Percentiles rank a stretch among this genome's conserved stretches.
These are phyloP conservation scores for Betula pendula DNA, from an alignment of 306 rosid species.

Conservation along the genomic window DNA sequence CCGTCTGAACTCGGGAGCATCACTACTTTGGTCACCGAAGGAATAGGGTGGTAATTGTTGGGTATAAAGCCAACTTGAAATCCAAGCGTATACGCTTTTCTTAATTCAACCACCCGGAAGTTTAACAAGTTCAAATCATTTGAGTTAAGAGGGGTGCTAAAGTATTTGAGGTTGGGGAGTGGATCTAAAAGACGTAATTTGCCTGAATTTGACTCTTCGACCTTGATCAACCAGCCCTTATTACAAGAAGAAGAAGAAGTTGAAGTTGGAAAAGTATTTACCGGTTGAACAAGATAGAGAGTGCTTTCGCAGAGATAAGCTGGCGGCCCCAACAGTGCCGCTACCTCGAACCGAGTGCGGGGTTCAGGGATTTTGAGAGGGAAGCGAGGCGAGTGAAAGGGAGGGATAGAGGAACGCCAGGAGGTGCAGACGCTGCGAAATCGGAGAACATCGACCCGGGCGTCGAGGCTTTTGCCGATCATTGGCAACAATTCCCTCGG, in stretches of 20 bases:
- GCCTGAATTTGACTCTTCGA: constrained; percentile 27
- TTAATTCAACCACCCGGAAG: constrained; percentile 32
- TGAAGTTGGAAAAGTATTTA: constrained; percentile 1
- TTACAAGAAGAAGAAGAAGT: constrained; percentile 6
- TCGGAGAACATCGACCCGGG: constrained; percentile 44
- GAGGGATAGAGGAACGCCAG: constrained; percentile 47
- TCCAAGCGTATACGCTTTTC: constrained; percentile 37
- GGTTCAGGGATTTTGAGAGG: constrained; percentile 39
- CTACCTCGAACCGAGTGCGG: not conserved
- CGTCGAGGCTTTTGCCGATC: constrained; percentile 42
- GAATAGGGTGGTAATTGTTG: not conserved
- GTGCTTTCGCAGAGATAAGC: constrained; percentile 26
- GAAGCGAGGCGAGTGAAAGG: constrained; percentile 26
- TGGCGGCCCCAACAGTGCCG: too few relatives aligned
- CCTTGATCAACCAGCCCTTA: constrained; percentile 45
- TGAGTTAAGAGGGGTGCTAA: constrained; percentile 10
- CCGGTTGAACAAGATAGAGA: constrained; percentile 37
- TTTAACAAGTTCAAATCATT: constrained; percentile 32
- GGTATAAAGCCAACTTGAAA: not conserved
- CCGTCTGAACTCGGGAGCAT: constrained; percentile 38
- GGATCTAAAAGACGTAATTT: constrained; percentile 39
- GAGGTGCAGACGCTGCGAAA: constrained; percentile 52
- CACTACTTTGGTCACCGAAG: constrained; percentile 43
- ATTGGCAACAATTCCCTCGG: constrained; percentile 51
- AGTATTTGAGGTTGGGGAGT: constrained; percentile 25